Percentiles rank a stretch among this genome's conserved stretches.
These are phyloP conservation scores for Sugiyamaella floridensis DNA, from an alignment of 805 yeast species.

Conservation along the genomic window DNA sequence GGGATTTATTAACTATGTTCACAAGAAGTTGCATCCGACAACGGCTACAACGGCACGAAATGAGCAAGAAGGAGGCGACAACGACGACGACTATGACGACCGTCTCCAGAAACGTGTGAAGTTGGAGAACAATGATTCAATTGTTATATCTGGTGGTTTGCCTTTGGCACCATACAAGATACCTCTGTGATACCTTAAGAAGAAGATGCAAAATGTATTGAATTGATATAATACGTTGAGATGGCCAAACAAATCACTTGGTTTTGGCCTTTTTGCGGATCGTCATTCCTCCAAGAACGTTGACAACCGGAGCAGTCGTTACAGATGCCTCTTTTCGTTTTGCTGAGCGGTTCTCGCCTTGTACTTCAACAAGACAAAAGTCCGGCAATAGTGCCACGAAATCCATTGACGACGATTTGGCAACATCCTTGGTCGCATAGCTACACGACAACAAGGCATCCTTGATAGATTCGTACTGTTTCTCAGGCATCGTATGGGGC, in stretches of 20 bases:
- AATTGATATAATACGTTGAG: not conserved
- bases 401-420: slow-evolving; percentile 21
- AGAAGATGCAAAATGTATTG: not conserved
- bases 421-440: slow-evolving; percentile 22
- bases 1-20: slow-evolving; percentile 15
- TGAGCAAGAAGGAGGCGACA: too few relatives aligned
- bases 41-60: not conserved
- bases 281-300: slow-evolving; percentile 17
- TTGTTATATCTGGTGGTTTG: too few relatives aligned
- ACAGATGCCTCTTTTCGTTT: slow-evolving; percentile 3
- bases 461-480: slow-evolving; percentile 15
- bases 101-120: too few relatives aligned
- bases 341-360: slow-evolving; percentile 9
- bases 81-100: too few relatives aligned
- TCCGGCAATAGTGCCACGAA: slow-evolving; percentile 17
- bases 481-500: slow-evolving; percentile 8
- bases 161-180: too few relatives aligned
- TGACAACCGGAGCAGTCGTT: slow-evolving; percentile 12
- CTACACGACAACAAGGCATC: slow-evolving; percentile 26
- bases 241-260: not conserved
- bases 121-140: too few relatives aligned
- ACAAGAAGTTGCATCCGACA: slow-evolving; percentile 2
- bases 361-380: slow-evolving; percentile 10
- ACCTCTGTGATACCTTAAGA: too few relatives aligned
- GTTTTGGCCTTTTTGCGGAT: slow-evolving; percentile 21